Conservation (phyloP, 306 rosid genomes). For the Mucuna pruriens region DNA sequence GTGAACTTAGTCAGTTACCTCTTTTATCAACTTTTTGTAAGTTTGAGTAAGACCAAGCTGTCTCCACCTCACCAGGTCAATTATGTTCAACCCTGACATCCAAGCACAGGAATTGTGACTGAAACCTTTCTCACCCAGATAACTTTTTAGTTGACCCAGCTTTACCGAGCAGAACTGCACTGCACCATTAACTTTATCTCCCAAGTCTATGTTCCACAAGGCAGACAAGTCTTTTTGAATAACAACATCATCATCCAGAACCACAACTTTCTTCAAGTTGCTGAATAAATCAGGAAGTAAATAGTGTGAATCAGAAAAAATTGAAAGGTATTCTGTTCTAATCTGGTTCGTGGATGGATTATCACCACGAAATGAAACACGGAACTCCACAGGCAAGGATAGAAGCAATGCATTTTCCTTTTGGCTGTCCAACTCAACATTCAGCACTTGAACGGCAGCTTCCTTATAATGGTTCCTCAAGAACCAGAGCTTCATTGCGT, state of each 20-base stretch:
- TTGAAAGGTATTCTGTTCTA: constrained; percentile 86
- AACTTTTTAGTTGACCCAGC: constrained; percentile 69
- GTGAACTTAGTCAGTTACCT: constrained; percentile 57
- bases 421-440: constrained; percentile 55
- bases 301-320: constrained; percentile 88
- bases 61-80: constrained; percentile 91
- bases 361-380: constrained; percentile 64
- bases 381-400: constrained; percentile 81
- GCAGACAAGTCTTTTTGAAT: constrained; percentile 87
- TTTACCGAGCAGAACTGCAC: constrained; percentile 73
- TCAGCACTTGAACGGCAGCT: constrained; percentile 79
- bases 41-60: constrained; percentile 80
- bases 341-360: constrained; percentile 50
- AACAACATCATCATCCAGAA: constrained; percentile 90
- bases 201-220: constrained; percentile 83
- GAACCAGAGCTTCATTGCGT: constrained; percentile 93
- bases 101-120: constrained; percentile 68
- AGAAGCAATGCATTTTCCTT: constrained; percentile 43
- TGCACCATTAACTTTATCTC: constrained; percentile 90
- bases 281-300: constrained; percentile 83
- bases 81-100: constrained; percentile 95
- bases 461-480: constrained; percentile 66
- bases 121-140: constrained; percentile 61
- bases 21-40: constrained; percentile 59
- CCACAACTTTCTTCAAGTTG: constrained; percentile 77